Base-by-base conservation (phyloP, 257 asterid species). In the Pogostemon cablin region DNA sequence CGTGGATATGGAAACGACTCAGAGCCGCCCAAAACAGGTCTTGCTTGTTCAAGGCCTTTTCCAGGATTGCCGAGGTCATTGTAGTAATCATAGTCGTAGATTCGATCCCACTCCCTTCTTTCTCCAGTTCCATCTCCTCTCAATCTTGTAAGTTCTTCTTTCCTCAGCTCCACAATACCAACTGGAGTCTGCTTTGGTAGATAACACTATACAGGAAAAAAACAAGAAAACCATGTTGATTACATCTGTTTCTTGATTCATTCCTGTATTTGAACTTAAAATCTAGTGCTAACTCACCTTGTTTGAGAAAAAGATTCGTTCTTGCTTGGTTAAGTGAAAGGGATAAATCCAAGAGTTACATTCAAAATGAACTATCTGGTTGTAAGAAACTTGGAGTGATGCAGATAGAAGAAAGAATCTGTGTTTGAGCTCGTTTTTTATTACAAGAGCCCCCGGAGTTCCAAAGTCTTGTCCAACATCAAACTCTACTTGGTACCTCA, bases 341-440 rank as follows among this genome's bases (percentile, higher is more conserved):
- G 87, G 85, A 68, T 84, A 78, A 54, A 84, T 60, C 87, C 89
- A 84, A 25, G 89, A 84, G 47, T 72, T 82, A 82, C 83, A 77
- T 66, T 80, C 81, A 47, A 82, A 80, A 49, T 73, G 82, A 55
- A 82, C 48, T 15, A 40, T 64, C 49, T 53, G 77, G 62, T 60
- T 52, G 68, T 47, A 17, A 17, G 42, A 41, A 64, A 73, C 78
- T 70, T 64, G 80, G 40, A 85, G 73, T 43, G 74, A 67, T 6
- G 57, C 66, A 1, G 81, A 77, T 68, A 32, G 81, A 39, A 85
- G 81, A 44, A 77, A 82, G 34, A 82, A 78, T 77, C 73, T 60
- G 62, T 64, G 12, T 52, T 55, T 75, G 62, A 80, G 78, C 67
- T 75, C 81, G 70, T 76, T 85, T 71, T 60, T 80, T 38, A 82